Conservation (phyloP, 164 flowering plant species). For the Macadamia integrifolia region DNA sequence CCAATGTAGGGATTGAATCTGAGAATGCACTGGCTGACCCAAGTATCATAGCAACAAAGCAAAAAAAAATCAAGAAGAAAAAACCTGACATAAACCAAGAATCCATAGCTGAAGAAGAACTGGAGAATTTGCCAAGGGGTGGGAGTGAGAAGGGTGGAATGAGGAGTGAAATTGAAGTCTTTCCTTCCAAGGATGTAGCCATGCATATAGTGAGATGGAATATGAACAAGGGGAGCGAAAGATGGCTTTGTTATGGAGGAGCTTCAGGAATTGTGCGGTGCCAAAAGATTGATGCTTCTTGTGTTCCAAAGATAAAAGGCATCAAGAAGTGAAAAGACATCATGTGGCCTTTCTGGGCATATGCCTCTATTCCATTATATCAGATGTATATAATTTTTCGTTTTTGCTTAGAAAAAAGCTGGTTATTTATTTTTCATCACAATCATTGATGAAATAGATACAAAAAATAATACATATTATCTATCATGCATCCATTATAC, state of each 20-base stretch:
- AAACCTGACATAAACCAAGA: constrained; percentile 18
- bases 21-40: constrained; percentile 14
- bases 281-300: constrained; percentile 37
- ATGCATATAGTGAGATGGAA: constrained; percentile 96
- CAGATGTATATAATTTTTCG: no score
- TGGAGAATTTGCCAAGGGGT: constrained; percentile 1
- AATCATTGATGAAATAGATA: no score
- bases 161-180: constrained; percentile 22
- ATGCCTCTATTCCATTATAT: background rate
- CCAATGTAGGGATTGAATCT: constrained; percentile 17
- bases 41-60: constrained; percentile 8
- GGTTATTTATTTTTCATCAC: no score
- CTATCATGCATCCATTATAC: no score
- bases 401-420: no score
- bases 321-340: background rate
- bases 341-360: background rate
- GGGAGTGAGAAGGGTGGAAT: constrained; percentile 12
- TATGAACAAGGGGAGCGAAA: constrained; percentile 85
- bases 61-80: constrained; percentile 12
- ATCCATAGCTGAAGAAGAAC: constrained; percentile 17
- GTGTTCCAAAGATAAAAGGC: background rate
- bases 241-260: constrained; percentile 92
- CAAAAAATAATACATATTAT: no score
- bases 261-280: constrained; percentile 84
- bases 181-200: constrained; percentile 70